phyloP scores from a whole-genome alignment of 2,329 filamentous ascomycete genomes.

The Colletotrichum sp. region DNA sequence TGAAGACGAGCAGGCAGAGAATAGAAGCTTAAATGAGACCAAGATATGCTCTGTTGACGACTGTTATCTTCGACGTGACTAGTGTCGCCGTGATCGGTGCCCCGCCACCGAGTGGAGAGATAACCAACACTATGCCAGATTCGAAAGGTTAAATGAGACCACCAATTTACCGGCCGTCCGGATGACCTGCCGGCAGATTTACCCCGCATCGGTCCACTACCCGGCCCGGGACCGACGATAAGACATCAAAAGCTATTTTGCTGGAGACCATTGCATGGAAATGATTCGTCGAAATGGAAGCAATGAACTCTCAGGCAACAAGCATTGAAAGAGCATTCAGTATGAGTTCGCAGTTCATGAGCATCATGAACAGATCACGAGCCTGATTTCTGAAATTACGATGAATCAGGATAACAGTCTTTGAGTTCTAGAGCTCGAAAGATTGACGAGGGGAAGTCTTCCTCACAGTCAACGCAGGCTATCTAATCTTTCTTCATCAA shows the following conservation, averaged over 20 bases:
- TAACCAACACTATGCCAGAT: background rate
- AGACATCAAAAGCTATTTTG: background rate
- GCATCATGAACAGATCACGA: background rate
- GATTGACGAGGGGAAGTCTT: too few species aligned
- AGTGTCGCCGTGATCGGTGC: background rate
- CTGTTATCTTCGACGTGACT: background rate
- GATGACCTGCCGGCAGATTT: background rate
- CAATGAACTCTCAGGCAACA: background rate
- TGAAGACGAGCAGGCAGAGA: background rate
- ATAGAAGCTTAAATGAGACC: background rate
- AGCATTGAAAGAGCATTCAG: background rate
- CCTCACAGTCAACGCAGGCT: too few species aligned
- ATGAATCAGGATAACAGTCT: too few species aligned
- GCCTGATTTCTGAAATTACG: background rate
- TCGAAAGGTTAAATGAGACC: slow-evolving; percentile 8
- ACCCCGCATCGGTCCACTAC: background rate
- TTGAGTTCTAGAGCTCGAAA: too few species aligned
- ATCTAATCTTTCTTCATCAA: background rate
- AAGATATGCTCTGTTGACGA: background rate
- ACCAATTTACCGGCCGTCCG: background rate
- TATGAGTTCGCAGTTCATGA: background rate
- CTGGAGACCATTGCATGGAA: background rate
- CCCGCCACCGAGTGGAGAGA: background rate
- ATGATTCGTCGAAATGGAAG: background rate
- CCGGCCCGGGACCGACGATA: background rate